Conservation (phyloP, 2,329 filamentous ascomycete species). For the Alternaria tenuissima region DNA sequence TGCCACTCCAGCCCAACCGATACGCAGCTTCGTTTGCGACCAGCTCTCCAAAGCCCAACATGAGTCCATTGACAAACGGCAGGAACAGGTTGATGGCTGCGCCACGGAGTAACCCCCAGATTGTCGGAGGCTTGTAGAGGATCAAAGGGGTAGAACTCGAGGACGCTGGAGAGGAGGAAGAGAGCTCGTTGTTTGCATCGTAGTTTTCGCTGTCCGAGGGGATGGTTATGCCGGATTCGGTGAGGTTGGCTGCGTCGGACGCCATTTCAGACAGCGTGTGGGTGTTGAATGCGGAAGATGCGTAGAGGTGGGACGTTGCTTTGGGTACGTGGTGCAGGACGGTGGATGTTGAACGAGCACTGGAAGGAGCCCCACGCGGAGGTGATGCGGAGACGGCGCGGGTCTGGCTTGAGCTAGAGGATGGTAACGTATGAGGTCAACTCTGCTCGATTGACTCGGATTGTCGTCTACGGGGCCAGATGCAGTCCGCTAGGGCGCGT, state of each 20-base stretch:
- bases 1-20: slow-evolving; percentile 89
- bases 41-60: slow-evolving; percentile 96
- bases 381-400: slow-evolving; percentile 17
- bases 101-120: slow-evolving; percentile 85
- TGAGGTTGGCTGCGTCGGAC: slow-evolving; percentile 58
- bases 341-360: slow-evolving; percentile 5
- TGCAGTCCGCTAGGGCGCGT: neutral
- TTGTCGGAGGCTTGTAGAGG: slow-evolving; percentile 86
- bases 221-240: slow-evolving; percentile 78
- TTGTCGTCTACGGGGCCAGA: neutral
- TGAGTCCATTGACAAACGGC: slow-evolving; percentile 96
- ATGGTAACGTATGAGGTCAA: neutral
- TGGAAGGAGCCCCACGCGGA: slow-evolving; percentile 18
- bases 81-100: slow-evolving; percentile 95
- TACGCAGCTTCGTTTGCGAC: slow-evolving; percentile 97
- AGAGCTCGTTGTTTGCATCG: slow-evolving; percentile 69
- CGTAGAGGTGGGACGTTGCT: neutral
- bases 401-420: neutral
- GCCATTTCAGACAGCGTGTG: slow-evolving; percentile 20
- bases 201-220: slow-evolving; percentile 86
- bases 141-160: slow-evolving; percentile 73
- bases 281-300: neutral
- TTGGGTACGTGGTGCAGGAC: neutral
- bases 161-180: slow-evolving; percentile 69
- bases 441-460: neutral